These are phyloP conservation scores for Datisca glomerata DNA, from an alignment of 306 rosid genomes.

Conservation along the genomic window DNA sequence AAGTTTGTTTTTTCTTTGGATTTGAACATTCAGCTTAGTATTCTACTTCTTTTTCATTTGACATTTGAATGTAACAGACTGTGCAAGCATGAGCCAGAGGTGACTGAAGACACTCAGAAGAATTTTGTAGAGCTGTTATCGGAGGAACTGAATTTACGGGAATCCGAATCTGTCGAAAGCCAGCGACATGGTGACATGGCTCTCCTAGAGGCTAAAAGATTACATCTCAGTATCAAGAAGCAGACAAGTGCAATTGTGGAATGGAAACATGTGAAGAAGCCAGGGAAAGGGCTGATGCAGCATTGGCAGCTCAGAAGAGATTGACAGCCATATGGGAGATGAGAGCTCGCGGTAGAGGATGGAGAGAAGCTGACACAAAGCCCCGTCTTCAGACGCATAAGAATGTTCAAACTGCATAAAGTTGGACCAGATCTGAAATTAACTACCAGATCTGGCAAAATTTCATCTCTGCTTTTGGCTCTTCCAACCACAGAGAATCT, in stretches of 20 bases:
- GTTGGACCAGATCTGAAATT: no score
- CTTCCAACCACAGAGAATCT: no score
- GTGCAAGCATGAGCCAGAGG: constrained; percentile 65
- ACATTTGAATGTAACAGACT: not conserved
- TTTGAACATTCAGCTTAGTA: not conserved
- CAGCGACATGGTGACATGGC: constrained; percentile 84
- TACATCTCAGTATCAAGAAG: constrained; percentile 94
- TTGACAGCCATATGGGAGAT: constrained; percentile 76
- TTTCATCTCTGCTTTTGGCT: no score
- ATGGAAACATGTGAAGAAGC: constrained; percentile 98
- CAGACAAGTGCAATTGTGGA: constrained; percentile 97
- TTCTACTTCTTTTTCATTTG: not conserved
- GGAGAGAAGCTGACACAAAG: constrained; percentile 76
- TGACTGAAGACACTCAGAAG: constrained; percentile 75
- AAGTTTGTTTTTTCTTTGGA: no score
- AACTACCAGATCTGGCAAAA: no score
- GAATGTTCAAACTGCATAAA: constrained; percentile 50
- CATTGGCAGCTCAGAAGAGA: constrained; percentile 55
- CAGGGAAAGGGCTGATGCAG: constrained; percentile 77
- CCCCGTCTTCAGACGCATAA: constrained; percentile 43
- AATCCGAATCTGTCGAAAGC: constrained; percentile 54
- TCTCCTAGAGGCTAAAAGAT: constrained; percentile 92
- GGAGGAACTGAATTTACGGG: constrained; percentile 81
- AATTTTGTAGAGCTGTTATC: constrained; percentile 77
- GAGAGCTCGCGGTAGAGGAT: constrained; percentile 92